Base-by-base conservation (phyloP, 1,284 basidiomycete genomes). In the Leccinum pachyderme region DNA sequence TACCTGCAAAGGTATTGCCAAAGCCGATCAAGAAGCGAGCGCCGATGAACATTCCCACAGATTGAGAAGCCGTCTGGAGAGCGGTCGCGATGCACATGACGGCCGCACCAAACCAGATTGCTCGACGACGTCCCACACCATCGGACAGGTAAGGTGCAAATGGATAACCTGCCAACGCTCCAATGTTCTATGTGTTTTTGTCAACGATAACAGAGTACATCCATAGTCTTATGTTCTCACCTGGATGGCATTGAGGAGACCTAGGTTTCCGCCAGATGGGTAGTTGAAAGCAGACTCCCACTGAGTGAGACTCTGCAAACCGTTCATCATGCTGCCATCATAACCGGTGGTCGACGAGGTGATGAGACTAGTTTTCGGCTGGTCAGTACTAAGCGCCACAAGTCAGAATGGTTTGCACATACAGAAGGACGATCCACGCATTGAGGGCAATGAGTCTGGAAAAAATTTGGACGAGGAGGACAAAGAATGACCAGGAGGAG, bases 1-100 rank as follows among this genome's bases (percentile, higher is more conserved):
- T 57, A 73, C 81, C 75, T 55, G 87, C 87, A 67, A 91, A 89
- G 0, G 86, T 86, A 43, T 89, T 76, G 53, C 91, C 91, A 66
- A 91, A 90, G 50, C 90, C 90, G 62, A 93, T 87, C 56, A 91
- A 73, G 77, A 89, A 89, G 54, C 88, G 81, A 64, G 88, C 84
- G 57, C 84, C 86, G 61, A 92, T 89, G 73, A 93, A 93, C 87
- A 91, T 90, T 61, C 83, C 81, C 15, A 91, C 80, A 45, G 83
- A 88, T 56, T 84, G 79, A 43, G 87, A 77, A n/a, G 86, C 84
- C 0, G 84, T 83, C 59, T 91, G 89, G 22, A 91, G 59, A 22
- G 80, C 83, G 11, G 84, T 85, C 22, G 81, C 86, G 44, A 82
- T 69, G 52, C 80, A 78, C 83, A 89, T 88, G 61, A 87, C 80